A percentile compares a stretch with the other conserved stretches of the same genome.
These are phyloP conservation scores for Trametes villosa DNA, from an alignment of 768 basidiomycete species.

Conservation along the genomic window DNA sequence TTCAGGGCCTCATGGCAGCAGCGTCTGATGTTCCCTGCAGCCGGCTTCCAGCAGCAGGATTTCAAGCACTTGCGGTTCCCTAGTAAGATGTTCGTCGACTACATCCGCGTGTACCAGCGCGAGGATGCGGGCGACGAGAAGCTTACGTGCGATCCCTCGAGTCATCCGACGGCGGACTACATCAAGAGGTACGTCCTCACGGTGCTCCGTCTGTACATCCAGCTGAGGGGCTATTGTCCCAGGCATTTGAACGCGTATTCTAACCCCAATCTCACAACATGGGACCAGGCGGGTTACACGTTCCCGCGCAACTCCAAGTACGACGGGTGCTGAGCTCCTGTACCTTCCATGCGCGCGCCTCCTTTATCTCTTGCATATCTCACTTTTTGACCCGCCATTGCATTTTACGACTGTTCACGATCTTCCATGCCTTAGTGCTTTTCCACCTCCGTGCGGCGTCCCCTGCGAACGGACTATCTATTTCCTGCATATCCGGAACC, in stretches of 20 bases:
- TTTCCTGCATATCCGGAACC: background rate
- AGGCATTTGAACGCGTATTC: slow-evolving; percentile 63
- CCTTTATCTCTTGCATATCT: slow-evolving; percentile 6
- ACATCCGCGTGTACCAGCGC: slow-evolving; percentile 87
- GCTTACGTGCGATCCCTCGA: slow-evolving; percentile 79
- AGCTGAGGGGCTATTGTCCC: background rate
- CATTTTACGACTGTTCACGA: slow-evolving; percentile 22
- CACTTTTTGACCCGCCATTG: slow-evolving; percentile 4
- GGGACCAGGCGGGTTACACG: slow-evolving; percentile 73
- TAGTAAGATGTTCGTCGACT: slow-evolving; percentile 82
- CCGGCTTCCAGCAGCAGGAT: slow-evolving; percentile 75
- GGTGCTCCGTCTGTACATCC: background rate
- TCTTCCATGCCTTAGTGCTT: slow-evolving; percentile 20
- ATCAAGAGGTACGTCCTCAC: slow-evolving; percentile 55
- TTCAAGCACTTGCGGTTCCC: slow-evolving; percentile 79
- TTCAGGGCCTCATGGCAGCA: background rate
- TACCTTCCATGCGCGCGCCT: background rate
- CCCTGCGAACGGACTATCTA: background rate
- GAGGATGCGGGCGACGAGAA: slow-evolving; percentile 59
- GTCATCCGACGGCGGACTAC: slow-evolving; percentile 80
- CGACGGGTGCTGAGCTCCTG: slow-evolving; percentile 37
- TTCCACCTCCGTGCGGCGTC: background rate
- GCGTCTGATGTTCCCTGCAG: slow-evolving; percentile 29
- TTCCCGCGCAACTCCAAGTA: slow-evolving; percentile 69
- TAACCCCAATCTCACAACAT: slow-evolving; percentile 86